Evolutionary conservation across 371 early-diverging fungal genomes (phyloP).

Genomic region (Mucor lusitanicus): DNA sequence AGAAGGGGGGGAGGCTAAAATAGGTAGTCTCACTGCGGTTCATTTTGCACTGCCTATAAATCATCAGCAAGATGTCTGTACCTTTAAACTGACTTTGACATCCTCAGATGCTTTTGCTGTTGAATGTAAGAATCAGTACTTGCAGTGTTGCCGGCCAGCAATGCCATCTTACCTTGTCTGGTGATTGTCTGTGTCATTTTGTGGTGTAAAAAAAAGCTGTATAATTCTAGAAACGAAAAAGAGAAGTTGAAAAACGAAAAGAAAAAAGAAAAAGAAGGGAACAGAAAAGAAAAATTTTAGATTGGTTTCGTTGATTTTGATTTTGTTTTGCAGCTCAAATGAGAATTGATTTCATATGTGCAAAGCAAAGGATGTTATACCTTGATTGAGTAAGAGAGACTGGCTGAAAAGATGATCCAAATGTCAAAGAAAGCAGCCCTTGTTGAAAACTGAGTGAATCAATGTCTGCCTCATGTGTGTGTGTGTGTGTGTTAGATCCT

Average conservation of each 20-base stretch:
- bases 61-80: background rate
- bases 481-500: background rate
- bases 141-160: background rate
- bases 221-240: constrained; percentile 1
- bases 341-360: background rate
- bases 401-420: background rate
- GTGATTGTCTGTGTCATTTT: constrained; percentile 13
- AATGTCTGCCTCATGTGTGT: background rate
- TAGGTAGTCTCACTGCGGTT: background rate
- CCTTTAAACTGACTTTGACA: constrained; percentile 18
- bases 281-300: background rate
- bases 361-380: background rate
- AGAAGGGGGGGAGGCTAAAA: background rate
- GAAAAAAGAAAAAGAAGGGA: background rate
- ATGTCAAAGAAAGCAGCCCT: background rate
- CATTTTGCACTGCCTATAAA: background rate
- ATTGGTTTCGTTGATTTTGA: background rate
- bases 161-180: constrained; percentile 2
- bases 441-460: background rate
- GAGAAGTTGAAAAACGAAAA: background rate
- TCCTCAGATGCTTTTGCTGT: background rate
- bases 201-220: background rate
- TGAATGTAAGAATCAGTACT: background rate
- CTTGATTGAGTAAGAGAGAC: background rate
- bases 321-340: constrained; percentile 6